Percentiles rank a stretch among this genome's conserved stretches.
phyloP scores from a whole-genome alignment of 2,329 filamentous ascomycete species.

The Thyridium curvatum region DNA sequence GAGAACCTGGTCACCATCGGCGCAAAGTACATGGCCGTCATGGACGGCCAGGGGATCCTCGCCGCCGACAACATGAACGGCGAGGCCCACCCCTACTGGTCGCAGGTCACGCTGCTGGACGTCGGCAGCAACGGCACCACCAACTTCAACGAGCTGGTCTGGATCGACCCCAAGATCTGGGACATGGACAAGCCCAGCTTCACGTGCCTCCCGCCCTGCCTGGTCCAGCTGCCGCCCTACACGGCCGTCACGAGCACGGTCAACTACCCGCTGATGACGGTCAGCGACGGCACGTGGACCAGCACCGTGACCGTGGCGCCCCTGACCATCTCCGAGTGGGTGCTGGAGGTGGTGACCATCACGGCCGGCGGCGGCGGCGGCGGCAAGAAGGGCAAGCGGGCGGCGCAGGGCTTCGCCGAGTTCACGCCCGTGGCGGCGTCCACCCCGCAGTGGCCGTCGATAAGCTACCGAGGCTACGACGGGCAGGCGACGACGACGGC shows the following conservation, averaged over 20 bases:
- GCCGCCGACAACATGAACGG: conserved; percentile 20
- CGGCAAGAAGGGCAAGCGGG: conserved; percentile 4
- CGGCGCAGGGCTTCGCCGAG: conserved; percentile 1
- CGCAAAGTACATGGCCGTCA: conserved; percentile 18
- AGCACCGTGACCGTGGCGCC: conserved; percentile 19
- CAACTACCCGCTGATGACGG: conserved; percentile 22
- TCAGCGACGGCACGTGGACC: conserved; percentile 20
- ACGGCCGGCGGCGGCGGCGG: conserved; percentile 1
- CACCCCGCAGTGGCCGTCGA: conserved; percentile 14
- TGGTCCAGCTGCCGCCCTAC: conserved; percentile 19
- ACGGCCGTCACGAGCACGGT: conserved; percentile 18
- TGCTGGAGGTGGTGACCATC: conserved; percentile 12
- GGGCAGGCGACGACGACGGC: conserved; percentile 9
- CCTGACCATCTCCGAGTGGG: conserved; percentile 12
- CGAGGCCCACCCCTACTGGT: conserved; percentile 19
- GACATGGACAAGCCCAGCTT: conserved; percentile 19
- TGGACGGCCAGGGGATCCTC: conserved; percentile 15
- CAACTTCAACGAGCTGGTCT: conserved; percentile 12
- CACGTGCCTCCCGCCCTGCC: conserved; percentile 19
- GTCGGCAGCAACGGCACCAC: conserved; percentile 6
- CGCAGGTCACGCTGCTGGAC: conserved; percentile 17
- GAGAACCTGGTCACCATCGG: conserved; percentile 23
- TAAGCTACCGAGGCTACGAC: conserved; percentile 11
- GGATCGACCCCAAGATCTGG: conserved; percentile 21
- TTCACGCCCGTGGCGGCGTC: conserved; percentile 12